A percentile compares a stretch with the other conserved stretches of the same genome.
Evolutionary conservation across 345 rosid genomes (phyloP).

Genomic region (Passiflora organensis): DNA sequence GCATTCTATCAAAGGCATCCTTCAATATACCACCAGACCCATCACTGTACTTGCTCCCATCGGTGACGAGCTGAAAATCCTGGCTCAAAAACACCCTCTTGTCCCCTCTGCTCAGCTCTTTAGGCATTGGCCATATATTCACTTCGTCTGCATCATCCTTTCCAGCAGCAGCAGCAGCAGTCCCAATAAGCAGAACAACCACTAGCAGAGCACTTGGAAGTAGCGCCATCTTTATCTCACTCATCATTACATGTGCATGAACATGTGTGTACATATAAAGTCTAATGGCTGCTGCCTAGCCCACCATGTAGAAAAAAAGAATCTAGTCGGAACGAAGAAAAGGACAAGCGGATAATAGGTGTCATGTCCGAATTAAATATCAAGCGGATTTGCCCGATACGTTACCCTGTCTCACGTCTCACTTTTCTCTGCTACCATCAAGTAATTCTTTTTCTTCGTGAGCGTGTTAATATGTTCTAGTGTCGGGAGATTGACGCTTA

Average conservation of each 20-base stretch:
- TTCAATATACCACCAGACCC: conserved; percentile 37
- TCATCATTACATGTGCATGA: background rate
- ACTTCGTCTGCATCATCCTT: background rate
- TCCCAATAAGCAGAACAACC: background rate
- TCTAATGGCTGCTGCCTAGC: too few relatives aligned
- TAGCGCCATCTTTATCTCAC: background rate
- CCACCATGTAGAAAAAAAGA: too few relatives aligned
- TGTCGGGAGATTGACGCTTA: too few relatives aligned
- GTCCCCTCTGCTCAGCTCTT: conserved; percentile 36
- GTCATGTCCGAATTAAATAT: too few relatives aligned
- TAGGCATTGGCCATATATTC: conserved; percentile 20
- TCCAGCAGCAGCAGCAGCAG: background rate
- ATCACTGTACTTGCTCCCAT: conserved; percentile 33
- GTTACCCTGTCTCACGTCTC: too few relatives aligned
- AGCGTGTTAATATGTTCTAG: too few relatives aligned
- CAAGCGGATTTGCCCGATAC: too few relatives aligned
- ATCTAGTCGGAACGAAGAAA: too few relatives aligned
- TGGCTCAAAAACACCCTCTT: conserved; percentile 25
- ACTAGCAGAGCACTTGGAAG: background rate
- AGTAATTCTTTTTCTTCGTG: too few relatives aligned
- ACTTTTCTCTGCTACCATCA: too few relatives aligned
- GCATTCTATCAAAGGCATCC: conserved; percentile 54
- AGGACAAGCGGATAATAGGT: too few relatives aligned
- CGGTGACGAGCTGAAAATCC: conserved; percentile 33
- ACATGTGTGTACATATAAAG: too few relatives aligned